Evolutionary conservation across 2,329 filamentous ascomycete species (phyloP).

Genomic region (Calonectria leucothoes): DNA sequence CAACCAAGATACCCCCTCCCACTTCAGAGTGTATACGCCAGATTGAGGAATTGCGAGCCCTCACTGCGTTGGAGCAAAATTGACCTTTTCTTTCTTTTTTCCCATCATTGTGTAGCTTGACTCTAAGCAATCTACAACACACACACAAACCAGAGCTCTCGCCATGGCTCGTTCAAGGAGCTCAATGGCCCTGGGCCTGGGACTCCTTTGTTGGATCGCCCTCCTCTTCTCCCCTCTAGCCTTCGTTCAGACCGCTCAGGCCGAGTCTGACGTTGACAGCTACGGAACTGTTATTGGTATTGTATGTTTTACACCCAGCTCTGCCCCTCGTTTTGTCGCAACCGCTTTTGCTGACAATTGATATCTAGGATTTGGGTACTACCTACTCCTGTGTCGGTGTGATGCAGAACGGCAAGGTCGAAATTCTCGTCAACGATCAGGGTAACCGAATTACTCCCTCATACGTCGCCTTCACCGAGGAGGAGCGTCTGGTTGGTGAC

Average conservation of each 20-base stretch:
- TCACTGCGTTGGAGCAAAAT: slow-evolving; percentile 42
- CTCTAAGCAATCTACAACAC: slow-evolving; percentile 30
- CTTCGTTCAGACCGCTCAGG: slow-evolving; percentile 81
- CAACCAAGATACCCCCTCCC: slow-evolving; percentile 45
- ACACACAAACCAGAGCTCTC: slow-evolving; percentile 32
- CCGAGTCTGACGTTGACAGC: slow-evolving; percentile 76
- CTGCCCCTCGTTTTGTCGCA: not conserved
- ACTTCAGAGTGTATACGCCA: slow-evolving; percentile 43
- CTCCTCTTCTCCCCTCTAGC: slow-evolving; percentile 89
- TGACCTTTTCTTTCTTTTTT: slow-evolving; percentile 38
- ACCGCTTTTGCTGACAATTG: slow-evolving; percentile 27
- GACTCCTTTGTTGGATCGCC: slow-evolving; percentile 90
- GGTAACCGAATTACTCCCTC: slow-evolving; percentile 96
- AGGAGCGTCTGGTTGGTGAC: slow-evolving; percentile 96
- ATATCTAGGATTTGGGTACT: slow-evolving; percentile 79
- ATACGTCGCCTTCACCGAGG: slow-evolving; percentile 96
- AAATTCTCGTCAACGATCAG: slow-evolving; percentile 96
- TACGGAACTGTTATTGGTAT: slow-evolving; percentile 95
- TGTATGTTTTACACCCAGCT: slow-evolving; percentile 59
- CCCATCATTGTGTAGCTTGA: slow-evolving; percentile 31
- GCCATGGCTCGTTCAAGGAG: slow-evolving; percentile 70
- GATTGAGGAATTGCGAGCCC: slow-evolving; percentile 43
- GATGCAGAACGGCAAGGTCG: slow-evolving; percentile 94
- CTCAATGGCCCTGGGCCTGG: slow-evolving; percentile 83
- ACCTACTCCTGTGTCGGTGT: slow-evolving; percentile 93